Conservation (phyloP, 2,329 filamentous ascomycete genomes). For the Acephala macrosclerotiorum region DNA sequence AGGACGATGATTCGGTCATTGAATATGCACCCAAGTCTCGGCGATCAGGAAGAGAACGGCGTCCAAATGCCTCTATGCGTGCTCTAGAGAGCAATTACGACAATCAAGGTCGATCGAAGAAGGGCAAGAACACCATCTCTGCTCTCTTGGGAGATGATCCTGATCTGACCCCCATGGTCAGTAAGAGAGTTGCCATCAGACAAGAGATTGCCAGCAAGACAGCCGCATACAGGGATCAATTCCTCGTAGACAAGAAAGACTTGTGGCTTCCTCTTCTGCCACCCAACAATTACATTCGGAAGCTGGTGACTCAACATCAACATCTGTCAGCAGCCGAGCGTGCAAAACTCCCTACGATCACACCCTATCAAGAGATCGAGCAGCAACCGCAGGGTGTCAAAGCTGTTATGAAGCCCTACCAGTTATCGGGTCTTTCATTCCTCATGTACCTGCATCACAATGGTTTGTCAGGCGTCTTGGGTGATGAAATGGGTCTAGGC, state of each 20-base stretch:
- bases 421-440: constrained; percentile 57
- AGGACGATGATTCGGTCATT: constrained; percentile 21
- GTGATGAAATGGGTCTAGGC: constrained; percentile 59
- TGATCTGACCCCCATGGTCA: constrained; percentile 36
- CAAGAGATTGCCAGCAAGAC: constrained; percentile 43
- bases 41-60: background rate
- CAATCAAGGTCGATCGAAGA: background rate
- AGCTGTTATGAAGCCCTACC: constrained; percentile 59
- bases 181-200: constrained; percentile 38
- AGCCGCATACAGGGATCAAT: constrained; percentile 40
- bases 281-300: constrained; percentile 44
- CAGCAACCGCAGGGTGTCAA: constrained; percentile 47
- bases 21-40: background rate
- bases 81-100: background rate
- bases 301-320: constrained; percentile 40
- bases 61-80: background rate
- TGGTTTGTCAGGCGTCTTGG: constrained; percentile 52
- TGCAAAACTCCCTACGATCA: constrained; percentile 33
- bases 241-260: constrained; percentile 45
- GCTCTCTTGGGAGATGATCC: constrained; percentile 11
- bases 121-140: background rate
- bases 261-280: constrained; percentile 45
- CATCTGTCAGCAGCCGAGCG: constrained; percentile 34
- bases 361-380: constrained; percentile 41
- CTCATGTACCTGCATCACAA: constrained; percentile 54